A percentile compares a stretch with the other conserved stretches of the same genome.
phyloP scores from a whole-genome alignment of 306 rosid genomes.

The Sesbania bispinosa region DNA sequence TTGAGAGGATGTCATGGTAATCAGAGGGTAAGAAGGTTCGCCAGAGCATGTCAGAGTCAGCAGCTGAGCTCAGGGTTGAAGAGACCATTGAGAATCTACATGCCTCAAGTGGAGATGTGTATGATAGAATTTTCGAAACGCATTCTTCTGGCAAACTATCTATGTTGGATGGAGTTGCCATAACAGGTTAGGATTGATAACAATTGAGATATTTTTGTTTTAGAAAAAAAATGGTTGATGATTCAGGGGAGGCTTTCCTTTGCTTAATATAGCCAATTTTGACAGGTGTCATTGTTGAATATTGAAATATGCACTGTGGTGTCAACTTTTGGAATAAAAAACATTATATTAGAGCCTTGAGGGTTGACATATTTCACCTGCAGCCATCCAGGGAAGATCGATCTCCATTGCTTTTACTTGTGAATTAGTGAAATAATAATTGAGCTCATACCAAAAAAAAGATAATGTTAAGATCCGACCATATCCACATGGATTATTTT shows the following conservation, averaged over 20 bases:
- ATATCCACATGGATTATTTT: no score
- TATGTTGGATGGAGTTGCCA: conserved; percentile 3
- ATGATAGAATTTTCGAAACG: conserved; percentile 40
- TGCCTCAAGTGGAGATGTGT: conserved; percentile 49
- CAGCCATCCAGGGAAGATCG: no score
- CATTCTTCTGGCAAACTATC: conserved; percentile 46
- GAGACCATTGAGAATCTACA: conserved; percentile 52
- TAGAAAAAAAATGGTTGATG: neutral
- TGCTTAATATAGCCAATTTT: neutral
- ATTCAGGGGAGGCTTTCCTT: neutral
- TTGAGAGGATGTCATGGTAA: conserved; percentile 30
- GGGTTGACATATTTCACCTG: no score
- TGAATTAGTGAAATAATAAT: no score
- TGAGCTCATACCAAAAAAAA: no score
- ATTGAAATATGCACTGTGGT: neutral
- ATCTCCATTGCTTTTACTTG: no score
- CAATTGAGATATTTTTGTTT: neutral
- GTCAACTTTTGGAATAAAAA: neutral
- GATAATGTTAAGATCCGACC: no score
- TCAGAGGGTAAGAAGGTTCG: conserved; percentile 51
- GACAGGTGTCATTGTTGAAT: neutral
- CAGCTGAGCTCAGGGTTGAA: conserved; percentile 32
- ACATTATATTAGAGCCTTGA: no score
- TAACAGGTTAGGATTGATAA: neutral
- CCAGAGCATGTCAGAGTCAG: conserved; percentile 60